Evolutionary conservation across 2,329 filamentous ascomycete species (phyloP), one percentile per base, ranked within the genome.

Genomic region (Stachybotrys elegans): DNA sequence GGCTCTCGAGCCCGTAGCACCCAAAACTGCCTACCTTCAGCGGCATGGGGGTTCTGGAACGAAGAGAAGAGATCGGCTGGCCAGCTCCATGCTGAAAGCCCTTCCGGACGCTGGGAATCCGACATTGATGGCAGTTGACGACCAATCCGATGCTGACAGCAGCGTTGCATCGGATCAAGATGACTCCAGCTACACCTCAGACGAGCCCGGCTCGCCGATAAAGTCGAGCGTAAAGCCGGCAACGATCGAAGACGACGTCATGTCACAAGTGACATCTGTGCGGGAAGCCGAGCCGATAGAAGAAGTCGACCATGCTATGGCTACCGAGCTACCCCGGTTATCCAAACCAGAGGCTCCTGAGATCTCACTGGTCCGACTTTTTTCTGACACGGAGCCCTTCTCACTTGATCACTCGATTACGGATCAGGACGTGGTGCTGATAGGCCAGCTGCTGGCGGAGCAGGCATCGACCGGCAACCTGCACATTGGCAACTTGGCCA

Each of bases 391-490:
- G 5, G 77, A 83, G 51, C 79, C 79, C 9, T 60, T 72, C 1
- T 60, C 63, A 23, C 53, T 72, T 9, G 69, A 74, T 20, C 56
- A 73, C 20, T 62, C 68, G 9, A 59, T 74, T 14, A 63, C 70
- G 2, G 79, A 83, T 43, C 74, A 80, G 3, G 81, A 86, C 32
- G 71, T 78, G 46, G 79, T 88, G 25, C 78, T 79, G 42, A 72
- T 85, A 21, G 84, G 83, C 0, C 85, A 88, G 54, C 76, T 88
- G 29, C 64, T 88, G n/a, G 83, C 82, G 3, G 83, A 87, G 47
- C 85, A 89, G 57, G 76, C 83, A 19, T 73, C 79, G 3, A 78
- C 72, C 9, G 76, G 80, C 1, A 67, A 57, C 13, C 53, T 78
- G 22, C 62, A 65, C 14, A 58, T 69, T 32, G 56, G 48, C 23